Conservation (phyloP, 352 stramenopile species). For the Pythium chondricola region DNA sequence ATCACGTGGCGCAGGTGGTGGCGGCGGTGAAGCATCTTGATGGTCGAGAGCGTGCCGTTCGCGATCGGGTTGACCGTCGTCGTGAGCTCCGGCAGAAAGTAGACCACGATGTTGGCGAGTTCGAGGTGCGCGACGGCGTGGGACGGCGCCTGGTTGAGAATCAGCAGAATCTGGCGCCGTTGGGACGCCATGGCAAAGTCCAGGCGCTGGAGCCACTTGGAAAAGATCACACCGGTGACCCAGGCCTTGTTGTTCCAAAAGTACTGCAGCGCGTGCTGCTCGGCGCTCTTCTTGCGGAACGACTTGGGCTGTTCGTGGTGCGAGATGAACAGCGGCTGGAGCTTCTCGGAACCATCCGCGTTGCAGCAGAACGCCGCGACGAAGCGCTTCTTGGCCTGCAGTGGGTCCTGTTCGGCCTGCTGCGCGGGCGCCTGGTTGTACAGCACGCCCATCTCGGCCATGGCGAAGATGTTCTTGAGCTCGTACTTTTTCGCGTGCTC, state of each 20-base stretch:
- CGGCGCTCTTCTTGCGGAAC: constrained; percentile 68
- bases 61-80: constrained; percentile 66
- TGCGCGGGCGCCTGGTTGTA: constrained; percentile 57
- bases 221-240: constrained; percentile 84
- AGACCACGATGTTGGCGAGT: constrained; percentile 68
- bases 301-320: constrained; percentile 72
- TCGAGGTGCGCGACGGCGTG: constrained; percentile 73
- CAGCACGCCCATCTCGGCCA: constrained; percentile 69
- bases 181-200: constrained; percentile 74
- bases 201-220: constrained; percentile 71
- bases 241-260: constrained; percentile 79
- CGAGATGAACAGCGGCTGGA: constrained; percentile 78
- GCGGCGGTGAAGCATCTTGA: constrained; percentile 74
- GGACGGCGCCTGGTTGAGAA: constrained; percentile 73
- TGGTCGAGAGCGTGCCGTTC: constrained; percentile 44
- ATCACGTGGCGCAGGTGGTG: constrained; percentile 65
- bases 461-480: constrained; percentile 62
- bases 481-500: constrained; percentile 72
- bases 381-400: constrained; percentile 66
- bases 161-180: constrained; percentile 69
- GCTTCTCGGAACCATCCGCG: constrained; percentile 64
- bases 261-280: constrained; percentile 78
- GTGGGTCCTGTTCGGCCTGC: constrained; percentile 26
- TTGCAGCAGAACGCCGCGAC: constrained; percentile 61
- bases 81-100: constrained; percentile 39